Base-by-base conservation (phyloP, 352 stramenopile species). In the Phytophthora litchii region DNA sequence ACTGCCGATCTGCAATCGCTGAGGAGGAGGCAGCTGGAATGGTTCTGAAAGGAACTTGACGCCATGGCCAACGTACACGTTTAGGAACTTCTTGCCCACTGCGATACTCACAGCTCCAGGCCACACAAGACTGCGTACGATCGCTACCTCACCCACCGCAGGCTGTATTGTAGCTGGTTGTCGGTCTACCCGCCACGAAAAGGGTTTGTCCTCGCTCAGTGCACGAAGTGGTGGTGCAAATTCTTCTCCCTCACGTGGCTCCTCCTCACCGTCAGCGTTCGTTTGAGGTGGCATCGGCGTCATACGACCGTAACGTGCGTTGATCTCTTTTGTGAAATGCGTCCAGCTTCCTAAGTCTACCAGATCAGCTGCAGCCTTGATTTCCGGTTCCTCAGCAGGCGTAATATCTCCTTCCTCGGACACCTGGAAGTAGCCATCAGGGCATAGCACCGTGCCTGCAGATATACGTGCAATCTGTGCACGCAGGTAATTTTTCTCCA, bases 381-480 rank as follows among this genome's bases (percentile, higher is more conserved):
- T 74, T 51, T 89, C 83, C 13, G 80, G 89, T 4, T 88, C 82
- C 9, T 86, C 86, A 0, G 61, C 70, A 23, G 87, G 81, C 31
- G 76, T 68, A 8, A 94, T 85, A 14, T 96, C 88, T 4, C 87
- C 87, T 51, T 60, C 68, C 25, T 96, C 85, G 23, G 71, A 83
- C 3, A 77, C 61, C 40, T 92, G 77, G 50, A 96, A 97, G 61
- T 92, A 96, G 17, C 92, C 92, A 17, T 72, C 68, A 14, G 92
- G 92, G 32, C 85, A 94, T 16, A 98, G 52, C 3, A 90, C 87
- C 0, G 83, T 95, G 3, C 76, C 74, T 3, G 86, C 67, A 17
- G 80, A 88, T 64, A 98, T 97, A 36, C 88, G 88, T 35, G 91
- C 92, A 58, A 97, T 96, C 60, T 97, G 83, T 2, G 91, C 86